These are phyloP conservation scores for Fulvia fulva DNA, from an alignment of 2,329 filamentous ascomycete genomes.

Conservation along the genomic window DNA sequence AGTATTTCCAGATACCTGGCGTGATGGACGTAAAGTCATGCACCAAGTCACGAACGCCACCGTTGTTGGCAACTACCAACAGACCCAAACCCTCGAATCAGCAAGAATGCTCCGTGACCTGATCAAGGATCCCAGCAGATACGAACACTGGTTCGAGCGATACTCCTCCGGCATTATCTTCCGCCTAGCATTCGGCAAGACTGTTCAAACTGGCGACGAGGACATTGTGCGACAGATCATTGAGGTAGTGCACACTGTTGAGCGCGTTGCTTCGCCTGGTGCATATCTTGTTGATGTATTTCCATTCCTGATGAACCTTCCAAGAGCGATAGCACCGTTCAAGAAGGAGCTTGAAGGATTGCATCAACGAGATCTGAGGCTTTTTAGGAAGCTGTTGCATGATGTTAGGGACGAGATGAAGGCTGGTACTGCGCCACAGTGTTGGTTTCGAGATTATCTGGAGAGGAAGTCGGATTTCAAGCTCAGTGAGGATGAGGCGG, in stretches of 20 bases:
- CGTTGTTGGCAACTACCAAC: slow-evolving; percentile 31
- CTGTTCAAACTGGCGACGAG: slow-evolving; percentile 34
- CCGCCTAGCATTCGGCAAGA: slow-evolving; percentile 39
- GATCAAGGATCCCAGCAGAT: slow-evolving; percentile 32
- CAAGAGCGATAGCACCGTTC: slow-evolving; percentile 30
- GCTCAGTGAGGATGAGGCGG: slow-evolving; percentile 28
- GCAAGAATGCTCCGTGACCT: slow-evolving; percentile 33
- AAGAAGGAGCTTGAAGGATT: slow-evolving; percentile 28
- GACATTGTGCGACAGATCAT: slow-evolving; percentile 31
- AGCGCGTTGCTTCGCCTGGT: slow-evolving; percentile 37
- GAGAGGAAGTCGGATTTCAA: slow-evolving; percentile 21
- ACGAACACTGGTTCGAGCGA: slow-evolving; percentile 39
- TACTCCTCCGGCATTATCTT: slow-evolving; percentile 42
- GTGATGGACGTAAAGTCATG: slow-evolving; percentile 33
- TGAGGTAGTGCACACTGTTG: slow-evolving; percentile 35
- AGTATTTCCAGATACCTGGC: slow-evolving; percentile 25
- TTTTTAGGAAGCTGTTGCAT: slow-evolving; percentile 32
- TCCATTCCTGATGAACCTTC: slow-evolving; percentile 30
- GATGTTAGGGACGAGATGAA: slow-evolving; percentile 30
- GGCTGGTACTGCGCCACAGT: slow-evolving; percentile 16
- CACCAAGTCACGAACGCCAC: slow-evolving; percentile 33
- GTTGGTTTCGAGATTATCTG: slow-evolving; percentile 25
- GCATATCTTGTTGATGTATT: slow-evolving; percentile 36
- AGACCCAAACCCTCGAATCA: slow-evolving; percentile 33
- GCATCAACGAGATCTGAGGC: slow-evolving; percentile 27